These are phyloP conservation scores for Ogataea neopini DNA, from an alignment of 805 yeast genomes.

Conservation along the genomic window DNA sequence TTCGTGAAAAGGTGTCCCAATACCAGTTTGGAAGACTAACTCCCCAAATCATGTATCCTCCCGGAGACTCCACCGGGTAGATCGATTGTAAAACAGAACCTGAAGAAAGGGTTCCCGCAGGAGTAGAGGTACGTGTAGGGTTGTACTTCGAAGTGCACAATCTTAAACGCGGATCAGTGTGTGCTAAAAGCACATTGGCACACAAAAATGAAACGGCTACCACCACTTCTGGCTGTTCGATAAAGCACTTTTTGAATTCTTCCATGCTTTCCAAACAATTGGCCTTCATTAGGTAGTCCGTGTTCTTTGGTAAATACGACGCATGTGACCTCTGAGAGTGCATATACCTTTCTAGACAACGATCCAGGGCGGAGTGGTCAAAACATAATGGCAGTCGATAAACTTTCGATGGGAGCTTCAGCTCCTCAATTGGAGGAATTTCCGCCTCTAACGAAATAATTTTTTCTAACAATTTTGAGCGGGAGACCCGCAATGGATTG, in stretches of 20 bases:
- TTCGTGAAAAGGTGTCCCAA: conserved; percentile 63
- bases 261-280: conserved; percentile 76
- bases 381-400: conserved; percentile 92
- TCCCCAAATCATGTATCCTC: conserved; percentile 96
- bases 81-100: conserved; percentile 99
- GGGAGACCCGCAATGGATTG: conserved; percentile 62
- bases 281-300: conserved; percentile 87
- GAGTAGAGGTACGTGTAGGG: conserved; percentile 94
- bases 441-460: conserved; percentile 73
- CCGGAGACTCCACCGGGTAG: conserved; percentile 96
- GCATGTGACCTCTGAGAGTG: conserved; percentile 93
- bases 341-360: conserved; percentile 84
- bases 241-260: conserved; percentile 78
- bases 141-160: conserved; percentile 90
- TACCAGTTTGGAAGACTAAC: conserved; percentile 98
- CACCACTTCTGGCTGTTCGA: conserved; percentile 85
- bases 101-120: conserved; percentile 94
- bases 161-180: conserved; percentile 94
- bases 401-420: conserved; percentile 84
- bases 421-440: conserved; percentile 68
- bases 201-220: conserved; percentile 96
- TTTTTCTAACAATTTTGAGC: conserved; percentile 57
- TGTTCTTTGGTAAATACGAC: conserved; percentile 97
- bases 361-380: conserved; percentile 85
- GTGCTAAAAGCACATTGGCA: conserved; percentile 98